phyloP scores from a whole-genome alignment of 2,329 filamentous ascomycete genomes.

The Dothistroma septosporum region DNA sequence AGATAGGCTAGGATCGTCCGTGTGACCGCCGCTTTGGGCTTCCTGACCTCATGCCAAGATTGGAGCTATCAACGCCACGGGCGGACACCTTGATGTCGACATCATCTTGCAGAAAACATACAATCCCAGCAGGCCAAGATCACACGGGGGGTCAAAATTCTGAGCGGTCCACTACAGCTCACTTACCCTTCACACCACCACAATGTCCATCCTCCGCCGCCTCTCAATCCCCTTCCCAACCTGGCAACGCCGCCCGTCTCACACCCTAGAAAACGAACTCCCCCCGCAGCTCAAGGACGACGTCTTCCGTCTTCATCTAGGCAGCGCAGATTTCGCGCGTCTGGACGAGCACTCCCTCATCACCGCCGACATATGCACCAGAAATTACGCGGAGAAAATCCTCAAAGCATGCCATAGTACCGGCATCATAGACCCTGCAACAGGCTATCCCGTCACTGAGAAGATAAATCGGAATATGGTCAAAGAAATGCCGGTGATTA shows the following conservation, averaged over 20 bases:
- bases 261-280: constrained; percentile 1
- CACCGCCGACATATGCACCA: constrained; percentile 1
- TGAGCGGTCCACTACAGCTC: too few relatives aligned
- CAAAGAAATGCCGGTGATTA: constrained; percentile 13
- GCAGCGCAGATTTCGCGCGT: not conserved
- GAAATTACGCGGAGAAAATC: not conserved
- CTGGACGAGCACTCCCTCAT: constrained; percentile 3
- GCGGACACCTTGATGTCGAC: not conserved
- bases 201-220: constrained; percentile 4
- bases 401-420: constrained; percentile 3
- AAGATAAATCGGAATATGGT: constrained; percentile 12
- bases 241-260: not conserved
- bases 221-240: constrained; percentile 6
- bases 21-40: not conserved
- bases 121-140: too few relatives aligned
- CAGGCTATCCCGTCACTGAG: constrained; percentile 8
- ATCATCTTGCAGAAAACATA: too few relatives aligned
- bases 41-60: constrained; percentile 1
- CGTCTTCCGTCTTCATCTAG: constrained; percentile 6
- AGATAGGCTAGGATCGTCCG: not conserved
- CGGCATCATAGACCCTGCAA: constrained; percentile 12
- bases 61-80: not conserved
- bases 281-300: constrained; percentile 8
- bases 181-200: not conserved
- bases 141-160: too few relatives aligned